Conservation (phyloP, 331 rosid species). For the Phaseolus coccineus region DNA sequence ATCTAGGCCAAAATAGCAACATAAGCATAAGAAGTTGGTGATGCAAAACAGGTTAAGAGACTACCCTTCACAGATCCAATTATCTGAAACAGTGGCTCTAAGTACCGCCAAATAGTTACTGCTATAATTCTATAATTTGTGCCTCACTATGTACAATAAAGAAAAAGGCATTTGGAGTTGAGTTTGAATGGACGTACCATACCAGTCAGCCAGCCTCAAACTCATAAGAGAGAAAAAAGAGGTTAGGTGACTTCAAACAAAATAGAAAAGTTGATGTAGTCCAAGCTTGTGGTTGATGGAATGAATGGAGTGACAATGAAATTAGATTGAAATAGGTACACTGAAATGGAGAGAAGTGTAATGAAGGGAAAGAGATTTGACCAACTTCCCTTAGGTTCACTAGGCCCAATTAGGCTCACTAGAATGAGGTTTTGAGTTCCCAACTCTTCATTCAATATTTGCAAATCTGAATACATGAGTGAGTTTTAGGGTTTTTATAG, state of each 20-base stretch:
- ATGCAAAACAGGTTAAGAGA: slow-evolving; percentile 38
- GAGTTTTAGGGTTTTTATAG: no score
- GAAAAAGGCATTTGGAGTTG: slow-evolving; percentile 36
- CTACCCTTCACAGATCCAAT: slow-evolving; percentile 41
- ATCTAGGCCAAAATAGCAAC: slow-evolving; percentile 42
- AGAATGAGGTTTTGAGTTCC: no score
- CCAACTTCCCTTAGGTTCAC: no score
- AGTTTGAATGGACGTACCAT: slow-evolving; percentile 47
- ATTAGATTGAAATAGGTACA: no score
- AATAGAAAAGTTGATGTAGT: not conserved
- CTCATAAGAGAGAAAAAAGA: slow-evolving; percentile 25
- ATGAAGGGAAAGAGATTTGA: no score
- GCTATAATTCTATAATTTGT: slow-evolving; percentile 1
- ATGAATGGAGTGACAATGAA: no score
- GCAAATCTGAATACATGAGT: no score
- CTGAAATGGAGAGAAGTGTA: no score
- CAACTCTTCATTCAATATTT: no score
- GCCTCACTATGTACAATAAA: slow-evolving; percentile 50
- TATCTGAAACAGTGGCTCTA: slow-evolving; percentile 40
- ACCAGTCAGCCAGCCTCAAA: not conserved
- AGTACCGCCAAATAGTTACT: slow-evolving; percentile 14
- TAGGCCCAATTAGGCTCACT: no score
- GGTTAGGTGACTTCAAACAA: slow-evolving; percentile 47
- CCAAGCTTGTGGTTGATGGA: no score
- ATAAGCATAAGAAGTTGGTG: slow-evolving; percentile 51